Evolutionary conservation across 139 green algal species (phyloP).

Genomic region (Asterochloris erici): DNA sequence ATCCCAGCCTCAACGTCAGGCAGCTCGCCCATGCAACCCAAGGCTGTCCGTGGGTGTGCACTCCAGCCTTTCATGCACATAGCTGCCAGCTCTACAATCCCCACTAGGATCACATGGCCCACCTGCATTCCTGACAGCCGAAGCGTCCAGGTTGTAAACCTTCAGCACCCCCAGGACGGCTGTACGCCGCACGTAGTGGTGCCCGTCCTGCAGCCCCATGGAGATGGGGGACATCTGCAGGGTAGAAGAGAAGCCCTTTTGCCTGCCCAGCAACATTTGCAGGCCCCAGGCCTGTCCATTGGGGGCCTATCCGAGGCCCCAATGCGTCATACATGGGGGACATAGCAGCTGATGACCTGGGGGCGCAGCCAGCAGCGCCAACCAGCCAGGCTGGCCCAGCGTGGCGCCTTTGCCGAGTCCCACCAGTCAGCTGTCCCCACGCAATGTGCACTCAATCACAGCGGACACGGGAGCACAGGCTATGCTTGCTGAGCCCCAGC

Average conservation of each 20-base stretch:
- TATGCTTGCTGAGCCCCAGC: too few relatives aligned
- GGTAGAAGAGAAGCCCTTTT: too few relatives aligned
- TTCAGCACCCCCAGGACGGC: slow-evolving; percentile 93
- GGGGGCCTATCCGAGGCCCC: not conserved
- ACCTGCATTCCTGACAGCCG: slow-evolving; percentile 44
- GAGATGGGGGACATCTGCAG: slow-evolving; percentile 55
- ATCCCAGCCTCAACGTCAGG: too few relatives aligned
- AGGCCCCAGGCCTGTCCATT: not conserved
- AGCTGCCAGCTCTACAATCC: not conserved
- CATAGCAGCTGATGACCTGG: not conserved
- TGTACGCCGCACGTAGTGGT: slow-evolving; percentile 86
- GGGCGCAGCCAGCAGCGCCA: not conserved
- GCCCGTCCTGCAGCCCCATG: slow-evolving; percentile 63
- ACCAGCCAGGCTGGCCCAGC: too few relatives aligned
- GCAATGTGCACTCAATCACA: too few relatives aligned
- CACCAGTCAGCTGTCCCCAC: too few relatives aligned
- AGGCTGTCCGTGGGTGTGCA: too few relatives aligned
- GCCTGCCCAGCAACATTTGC: too few relatives aligned
- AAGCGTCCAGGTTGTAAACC: slow-evolving; percentile 69
- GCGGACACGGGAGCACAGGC: too few relatives aligned
- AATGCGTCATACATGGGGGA: too few relatives aligned
- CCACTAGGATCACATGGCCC: not conserved
- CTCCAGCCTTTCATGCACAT: not conserved
- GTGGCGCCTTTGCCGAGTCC: too few relatives aligned
- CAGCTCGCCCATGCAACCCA: too few relatives aligned